Conservation (phyloP, 495 filamentous ascomycete genomes). For the Daldinia caldariorum region DNA sequence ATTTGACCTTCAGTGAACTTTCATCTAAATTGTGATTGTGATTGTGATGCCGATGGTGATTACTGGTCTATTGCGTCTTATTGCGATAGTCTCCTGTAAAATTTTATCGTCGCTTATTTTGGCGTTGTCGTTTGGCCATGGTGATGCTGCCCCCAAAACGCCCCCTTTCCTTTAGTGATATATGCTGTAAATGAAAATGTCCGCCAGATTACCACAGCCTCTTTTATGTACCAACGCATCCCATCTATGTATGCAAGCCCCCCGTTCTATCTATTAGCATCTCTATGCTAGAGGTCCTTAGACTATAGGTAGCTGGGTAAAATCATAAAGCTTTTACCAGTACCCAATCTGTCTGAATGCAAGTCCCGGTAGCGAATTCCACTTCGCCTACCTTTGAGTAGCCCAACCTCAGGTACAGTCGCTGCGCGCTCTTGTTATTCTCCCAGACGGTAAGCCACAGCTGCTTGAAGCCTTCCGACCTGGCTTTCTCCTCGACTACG, state of each 20-base stretch:
- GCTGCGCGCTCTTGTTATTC: constrained; percentile 47
- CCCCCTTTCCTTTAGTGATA: constrained; percentile 1
- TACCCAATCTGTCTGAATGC: constrained; percentile 51
- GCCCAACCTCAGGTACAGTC: constrained; percentile 49
- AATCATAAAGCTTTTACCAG: constrained; percentile 20
- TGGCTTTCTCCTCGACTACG: constrained; percentile 46
- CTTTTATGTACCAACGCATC: background rate
- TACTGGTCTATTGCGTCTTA: background rate
- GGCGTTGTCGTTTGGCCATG: background rate
- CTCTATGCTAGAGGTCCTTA: background rate
- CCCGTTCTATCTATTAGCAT: background rate
- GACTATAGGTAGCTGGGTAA: background rate
- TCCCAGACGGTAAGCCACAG: constrained; percentile 60
- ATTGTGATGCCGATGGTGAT: background rate
- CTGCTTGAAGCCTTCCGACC: constrained; percentile 47
- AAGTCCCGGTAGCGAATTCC: constrained; percentile 49
- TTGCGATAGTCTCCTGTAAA: background rate
- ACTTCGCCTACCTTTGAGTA: constrained; percentile 47
- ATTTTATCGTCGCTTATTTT: background rate
- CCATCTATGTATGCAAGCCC: background rate
- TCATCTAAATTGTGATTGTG: background rate
- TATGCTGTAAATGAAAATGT: background rate
- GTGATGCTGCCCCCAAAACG: background rate
- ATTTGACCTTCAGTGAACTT: background rate
- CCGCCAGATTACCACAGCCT: background rate